These are phyloP conservation scores for Medicago arabica DNA, from an alignment of 306 rosid species.

Conservation along the genomic window DNA sequence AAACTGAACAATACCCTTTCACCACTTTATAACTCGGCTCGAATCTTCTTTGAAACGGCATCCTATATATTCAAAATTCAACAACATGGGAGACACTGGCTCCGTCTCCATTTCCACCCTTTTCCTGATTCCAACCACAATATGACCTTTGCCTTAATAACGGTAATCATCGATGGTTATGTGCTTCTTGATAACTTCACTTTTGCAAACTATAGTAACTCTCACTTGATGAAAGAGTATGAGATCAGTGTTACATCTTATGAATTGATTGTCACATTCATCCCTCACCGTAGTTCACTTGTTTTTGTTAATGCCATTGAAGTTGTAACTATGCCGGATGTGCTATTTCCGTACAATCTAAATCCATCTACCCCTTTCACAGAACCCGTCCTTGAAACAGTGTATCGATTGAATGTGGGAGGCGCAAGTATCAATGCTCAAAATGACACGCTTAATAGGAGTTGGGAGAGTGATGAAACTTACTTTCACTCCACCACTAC, in stretches of 20 bases:
- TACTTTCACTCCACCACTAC: neutral
- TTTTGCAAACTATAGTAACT: neutral
- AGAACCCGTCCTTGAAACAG: too few species aligned
- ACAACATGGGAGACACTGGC: slow-evolving; percentile 17
- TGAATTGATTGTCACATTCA: neutral
- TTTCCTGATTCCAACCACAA: slow-evolving; percentile 7
- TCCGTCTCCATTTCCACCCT: slow-evolving; percentile 26
- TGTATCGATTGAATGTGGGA: too few species aligned
- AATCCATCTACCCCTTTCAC: too few species aligned
- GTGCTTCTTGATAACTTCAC: slow-evolving; percentile 11
- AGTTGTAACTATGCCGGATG: too few species aligned
- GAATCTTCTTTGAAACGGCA: neutral
- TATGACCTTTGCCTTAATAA: slow-evolving; percentile 19
- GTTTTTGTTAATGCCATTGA: too few species aligned
- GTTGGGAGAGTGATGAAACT: neutral
- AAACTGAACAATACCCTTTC: neutral
- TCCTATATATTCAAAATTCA: slow-evolving; percentile 6
- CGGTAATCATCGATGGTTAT: neutral
- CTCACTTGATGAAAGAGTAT: slow-evolving; percentile 17
- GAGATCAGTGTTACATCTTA: slow-evolving; percentile 1
- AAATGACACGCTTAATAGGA: neutral
- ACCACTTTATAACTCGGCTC: slow-evolving; percentile 2
- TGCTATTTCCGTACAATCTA: too few species aligned
- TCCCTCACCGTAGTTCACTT: too few species aligned
- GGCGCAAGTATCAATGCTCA: neutral